A percentile compares a stretch with the other conserved stretches of the same genome.
Evolutionary conservation across 345 rosid genomes (phyloP).

Genomic region (Boechera retrofracta): DNA sequence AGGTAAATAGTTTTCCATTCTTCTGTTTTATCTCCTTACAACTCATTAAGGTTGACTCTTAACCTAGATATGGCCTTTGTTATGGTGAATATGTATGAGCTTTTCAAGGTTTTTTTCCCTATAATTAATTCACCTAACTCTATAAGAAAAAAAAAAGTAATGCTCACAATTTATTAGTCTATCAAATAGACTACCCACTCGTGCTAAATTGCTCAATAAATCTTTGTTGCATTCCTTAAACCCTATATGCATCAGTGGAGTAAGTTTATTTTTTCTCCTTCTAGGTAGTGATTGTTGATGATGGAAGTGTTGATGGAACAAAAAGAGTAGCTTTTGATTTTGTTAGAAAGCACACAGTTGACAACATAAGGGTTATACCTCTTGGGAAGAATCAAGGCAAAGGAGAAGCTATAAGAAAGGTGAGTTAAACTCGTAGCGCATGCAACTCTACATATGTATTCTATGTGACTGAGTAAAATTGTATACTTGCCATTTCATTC

Average conservation of each 20-base stretch:
- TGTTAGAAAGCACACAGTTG: conserved; percentile 73
- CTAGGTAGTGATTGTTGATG: conserved; percentile 91
- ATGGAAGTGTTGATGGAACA: conserved; percentile 93
- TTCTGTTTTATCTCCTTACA: background rate
- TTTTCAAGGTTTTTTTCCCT: background rate
- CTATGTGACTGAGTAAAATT: conserved; percentile 19
- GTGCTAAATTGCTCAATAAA: background rate
- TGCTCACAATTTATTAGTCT: background rate
- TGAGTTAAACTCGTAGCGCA: conserved; percentile 57
- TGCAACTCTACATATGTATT: background rate
- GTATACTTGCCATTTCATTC: conserved; percentile 14
- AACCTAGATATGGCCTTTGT: background rate
- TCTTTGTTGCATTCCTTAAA: conserved; percentile 5
- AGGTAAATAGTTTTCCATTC: conserved; percentile 56
- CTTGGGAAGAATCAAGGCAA: conserved; percentile 96
- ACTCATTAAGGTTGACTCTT: background rate
- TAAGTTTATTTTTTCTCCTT: background rate
- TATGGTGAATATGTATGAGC: background rate
- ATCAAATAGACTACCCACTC: background rate
- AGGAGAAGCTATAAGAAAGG: conserved; percentile 99
- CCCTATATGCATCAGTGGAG: conserved; percentile 5
- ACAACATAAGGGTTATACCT: conserved; percentile 79
- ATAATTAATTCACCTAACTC: background rate
- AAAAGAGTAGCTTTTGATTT: conserved; percentile 82
- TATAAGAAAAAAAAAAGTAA: background rate